Evolutionary conservation across 352 stramenopile species (phyloP), one percentile per base, ranked within the genome.

Genomic region (Phytophthora crassamura): DNA sequence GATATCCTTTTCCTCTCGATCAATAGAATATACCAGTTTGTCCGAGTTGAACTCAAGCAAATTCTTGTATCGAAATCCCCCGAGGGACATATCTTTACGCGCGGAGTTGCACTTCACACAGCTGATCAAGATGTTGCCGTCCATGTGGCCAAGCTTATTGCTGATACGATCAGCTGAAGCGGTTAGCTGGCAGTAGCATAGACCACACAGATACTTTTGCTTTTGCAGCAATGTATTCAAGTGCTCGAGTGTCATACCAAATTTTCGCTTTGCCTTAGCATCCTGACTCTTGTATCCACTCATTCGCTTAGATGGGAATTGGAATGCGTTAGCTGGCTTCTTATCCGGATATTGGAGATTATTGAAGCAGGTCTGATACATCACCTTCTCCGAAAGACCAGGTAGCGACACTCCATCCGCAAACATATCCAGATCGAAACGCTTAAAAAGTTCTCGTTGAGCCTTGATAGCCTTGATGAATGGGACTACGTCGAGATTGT

Each of bases 361-460:
- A 5, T 28, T 52, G 41, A 57, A 59, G 38, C 40, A 65, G 14
- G 32, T 69, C 32, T 69, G 59, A 53, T 74, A 75, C 67, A 70
- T 67, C n/a, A 67, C 38, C 32, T 68, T 68, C 30, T 68, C 60
- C 2, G 43, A 32, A 22, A 68, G 45, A 12, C 50, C 50, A 25
- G 61, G 61, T 30, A 69, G 30, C 9, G n/a, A 51, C 7, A 69
- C 45, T 2, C 51, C 61, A 57, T 69, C 61, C 0, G 28, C 42
- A n/a, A 64, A 63, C 61, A 69, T 69, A 53, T 69, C 61, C 33
- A 69, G 61, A 38, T 52, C 46, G 45, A 69, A 69, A 38, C 45
- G 12, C 9, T 53, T 49, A 78, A n/a, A n/a, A n/a, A n/a, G n/a
- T n/a, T n/a, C n/a, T n/a, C n/a, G n/a, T n/a, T n/a, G n/a, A n/a